Evolutionary conservation across 805 yeast genomes (phyloP), one percentile per base, ranked within the genome.

Genomic region (Tetrapisispora taiwanensis): DNA sequence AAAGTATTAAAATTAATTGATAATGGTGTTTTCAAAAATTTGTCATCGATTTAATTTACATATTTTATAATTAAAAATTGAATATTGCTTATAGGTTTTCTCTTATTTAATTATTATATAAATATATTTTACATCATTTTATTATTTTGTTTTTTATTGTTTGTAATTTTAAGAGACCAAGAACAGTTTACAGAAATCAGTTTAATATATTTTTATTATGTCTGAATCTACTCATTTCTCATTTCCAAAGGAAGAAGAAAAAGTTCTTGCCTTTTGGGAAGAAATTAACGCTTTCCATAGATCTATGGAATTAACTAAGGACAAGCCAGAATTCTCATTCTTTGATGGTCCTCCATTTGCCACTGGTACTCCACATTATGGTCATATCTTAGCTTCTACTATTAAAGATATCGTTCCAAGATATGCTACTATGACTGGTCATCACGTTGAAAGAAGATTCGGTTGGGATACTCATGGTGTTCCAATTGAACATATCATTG

Each of bases 401-500:
- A 86, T 89, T 59, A 92, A 90, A 67, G 99, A 92, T 70, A 86
- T 92, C 53, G 90, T 92, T 45, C 98, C 98, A 45, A 78, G 99
- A 62, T 92, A 87, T 62, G 97, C 97, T 48, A 84, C 95, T 51
- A 90, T 92, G 98, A 90, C 84, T 56, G 98, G 98, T 18, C 82
- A 78, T 66, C 86, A 83, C 56, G 98, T 92, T 36, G 96, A 86
- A 68, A 85, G 99, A 70, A 78, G 97, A 59, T 92, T 92, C 53
- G 99, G 99, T 50, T 92, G 99, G 99, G 99, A 92, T 69, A 92
- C 99, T 45, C 99, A 92, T 66, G 99, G 99, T 46, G 78, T 92
- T 52, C 99, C 99, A 41, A 87, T 92, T 46, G 99, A 92, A 71
- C 96, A 92, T 66, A 96, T 90, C 67, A 92, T 92, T 58, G 99